Conservation (phyloP, 768 basidiomycete genomes). For the Tulasnella sp. region DNA sequence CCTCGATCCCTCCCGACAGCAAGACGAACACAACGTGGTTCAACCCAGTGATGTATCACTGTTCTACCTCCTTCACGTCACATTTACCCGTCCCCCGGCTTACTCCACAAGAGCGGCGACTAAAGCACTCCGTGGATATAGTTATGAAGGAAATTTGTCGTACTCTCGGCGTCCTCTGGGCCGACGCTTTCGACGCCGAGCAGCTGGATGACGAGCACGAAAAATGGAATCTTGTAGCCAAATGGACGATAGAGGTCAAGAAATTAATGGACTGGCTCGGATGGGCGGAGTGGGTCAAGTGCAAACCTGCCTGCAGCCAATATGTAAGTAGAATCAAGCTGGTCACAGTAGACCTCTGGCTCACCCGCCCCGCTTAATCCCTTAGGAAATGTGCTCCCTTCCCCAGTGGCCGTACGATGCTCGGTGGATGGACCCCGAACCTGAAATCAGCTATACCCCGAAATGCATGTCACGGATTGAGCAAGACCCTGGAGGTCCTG, state of each 20-base stretch:
- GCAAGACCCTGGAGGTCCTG: not conserved
- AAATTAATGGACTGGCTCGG: conserved; percentile 31
- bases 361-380: not conserved
- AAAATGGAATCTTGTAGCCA: not conserved
- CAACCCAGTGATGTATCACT: not conserved
- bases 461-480: not conserved
- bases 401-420: conserved; percentile 25
- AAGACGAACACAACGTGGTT: conserved; percentile 18
- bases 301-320: conserved; percentile 19
- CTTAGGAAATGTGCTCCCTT: conserved; percentile 18
- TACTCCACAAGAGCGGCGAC: not conserved
- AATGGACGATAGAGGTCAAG: conserved; percentile 12
- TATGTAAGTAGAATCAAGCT: not conserved
- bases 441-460: not conserved
- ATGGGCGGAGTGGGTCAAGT: conserved; percentile 27
- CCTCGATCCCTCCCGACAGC: not conserved
- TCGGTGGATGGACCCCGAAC: not conserved
- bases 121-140: conserved; percentile 11
- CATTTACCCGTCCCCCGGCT: not conserved
- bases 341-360: not conserved
- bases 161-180: conserved; percentile 19
- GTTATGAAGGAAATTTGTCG: conserved; percentile 22
- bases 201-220: not conserved
- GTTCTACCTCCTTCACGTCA: not conserved
- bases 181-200: conserved; percentile 15